Percentiles rank a stretch among this genome's conserved stretches.
phyloP scores from a whole-genome alignment of 306 rosid species.

The Vicia sativa region DNA sequence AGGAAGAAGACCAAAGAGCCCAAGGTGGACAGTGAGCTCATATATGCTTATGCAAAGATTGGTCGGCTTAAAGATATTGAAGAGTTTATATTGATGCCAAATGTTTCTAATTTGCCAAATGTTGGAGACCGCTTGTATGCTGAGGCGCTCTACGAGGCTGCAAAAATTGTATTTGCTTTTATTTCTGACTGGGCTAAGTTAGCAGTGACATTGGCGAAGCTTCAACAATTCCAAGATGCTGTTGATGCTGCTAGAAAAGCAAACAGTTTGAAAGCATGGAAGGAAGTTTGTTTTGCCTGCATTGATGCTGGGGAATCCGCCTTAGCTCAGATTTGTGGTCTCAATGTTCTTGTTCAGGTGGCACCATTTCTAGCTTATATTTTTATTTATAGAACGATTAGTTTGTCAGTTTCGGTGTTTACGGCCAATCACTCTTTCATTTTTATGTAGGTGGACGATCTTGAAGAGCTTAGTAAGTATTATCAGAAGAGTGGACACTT shows the following conservation, averaged over 20 bases:
- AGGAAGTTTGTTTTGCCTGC: conserved; percentile 91
- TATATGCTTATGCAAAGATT: conserved; percentile 91
- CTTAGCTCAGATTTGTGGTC: conserved; percentile 93
- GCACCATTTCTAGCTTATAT: conserved; percentile 1
- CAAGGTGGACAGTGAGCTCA: conserved; percentile 93
- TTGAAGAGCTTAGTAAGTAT: conserved; percentile 86
- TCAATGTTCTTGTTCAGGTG: conserved; percentile 88
- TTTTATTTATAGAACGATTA: conserved; percentile 13
- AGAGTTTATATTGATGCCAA: conserved; percentile 89
- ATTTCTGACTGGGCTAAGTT: conserved; percentile 93
- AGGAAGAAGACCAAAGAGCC: conserved; percentile 84
- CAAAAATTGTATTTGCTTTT: conserved; percentile 80
- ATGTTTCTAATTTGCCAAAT: conserved; percentile 81
- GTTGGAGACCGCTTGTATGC: conserved; percentile 90
- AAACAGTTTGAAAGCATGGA: conserved; percentile 91
- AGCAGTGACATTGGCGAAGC: conserved; percentile 80
- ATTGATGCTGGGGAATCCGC: conserved; percentile 95
- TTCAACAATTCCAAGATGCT: conserved; percentile 84
- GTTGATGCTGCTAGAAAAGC: conserved; percentile 97
- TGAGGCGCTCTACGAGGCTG: conserved; percentile 89
- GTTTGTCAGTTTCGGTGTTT: conserved; percentile 35
- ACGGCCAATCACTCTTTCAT: conserved; percentile 3
- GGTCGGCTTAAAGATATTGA: conserved; percentile 86
- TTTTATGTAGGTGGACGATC: conserved; percentile 68
- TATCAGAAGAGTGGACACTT: conserved; percentile 90